Percentiles rank a stretch among this genome's conserved stretches.
Evolutionary conservation across 2,329 filamentous ascomycete species (phyloP).

Genomic region (Alternaria sp.): DNA sequence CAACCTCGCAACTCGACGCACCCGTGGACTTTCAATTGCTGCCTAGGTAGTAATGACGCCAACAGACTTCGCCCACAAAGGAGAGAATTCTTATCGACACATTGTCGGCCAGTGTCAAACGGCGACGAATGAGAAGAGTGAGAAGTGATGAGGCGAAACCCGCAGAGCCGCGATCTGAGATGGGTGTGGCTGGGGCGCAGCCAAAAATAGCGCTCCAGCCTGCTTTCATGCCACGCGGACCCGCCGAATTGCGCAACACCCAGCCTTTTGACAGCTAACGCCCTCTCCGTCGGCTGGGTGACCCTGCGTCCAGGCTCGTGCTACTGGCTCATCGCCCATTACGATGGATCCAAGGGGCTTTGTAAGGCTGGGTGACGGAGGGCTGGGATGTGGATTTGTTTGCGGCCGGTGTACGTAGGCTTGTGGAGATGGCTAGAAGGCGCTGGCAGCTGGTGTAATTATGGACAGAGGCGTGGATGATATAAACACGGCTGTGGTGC

Average conservation of each 20-base stretch:
- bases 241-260: slow-evolving; percentile 1
- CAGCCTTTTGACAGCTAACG: slow-evolving; percentile 3
- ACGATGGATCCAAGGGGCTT: slow-evolving; percentile 6
- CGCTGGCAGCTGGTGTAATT: background rate
- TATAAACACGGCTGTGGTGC: slow-evolving; percentile 10
- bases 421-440: slow-evolving; percentile 9
- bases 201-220: slow-evolving; percentile 12
- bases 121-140: background rate
- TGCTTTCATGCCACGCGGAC: background rate
- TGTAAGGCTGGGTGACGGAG: slow-evolving; percentile 8
- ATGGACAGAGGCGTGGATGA: background rate
- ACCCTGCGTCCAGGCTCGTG: background rate
- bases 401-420: slow-evolving; percentile 14
- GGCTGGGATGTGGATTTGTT: slow-evolving; percentile 18
- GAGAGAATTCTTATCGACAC: background rate
- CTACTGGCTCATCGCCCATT: slow-evolving; percentile 3
- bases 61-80: background rate
- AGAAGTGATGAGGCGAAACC: slow-evolving; percentile 1
- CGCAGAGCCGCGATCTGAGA: slow-evolving; percentile 1
- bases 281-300: background rate
- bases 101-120: background rate
- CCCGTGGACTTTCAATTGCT: background rate
- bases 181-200: slow-evolving; percentile 8
- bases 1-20: background rate
- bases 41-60: background rate